These are phyloP conservation scores for Lactifluus echinatus DNA, from an alignment of 768 basidiomycete species.

Conservation along the genomic window DNA sequence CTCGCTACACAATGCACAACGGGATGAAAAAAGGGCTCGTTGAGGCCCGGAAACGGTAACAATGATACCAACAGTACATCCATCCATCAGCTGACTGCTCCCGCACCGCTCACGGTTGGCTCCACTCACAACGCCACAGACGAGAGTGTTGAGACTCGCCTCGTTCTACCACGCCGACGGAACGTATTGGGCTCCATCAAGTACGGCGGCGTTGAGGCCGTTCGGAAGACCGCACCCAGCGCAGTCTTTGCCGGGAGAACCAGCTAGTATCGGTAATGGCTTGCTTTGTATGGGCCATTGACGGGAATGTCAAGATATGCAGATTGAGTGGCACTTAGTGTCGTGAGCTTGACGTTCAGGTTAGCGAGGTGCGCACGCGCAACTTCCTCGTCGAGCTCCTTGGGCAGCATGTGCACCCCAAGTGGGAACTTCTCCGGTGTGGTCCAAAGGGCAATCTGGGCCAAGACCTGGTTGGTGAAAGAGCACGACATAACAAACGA, in stretches of 20 bases:
- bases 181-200: conserved; percentile 58
- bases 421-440: conserved; percentile 86
- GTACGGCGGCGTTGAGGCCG: conserved; percentile 67
- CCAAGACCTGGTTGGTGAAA: conserved; percentile 96
- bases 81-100: conserved; percentile 11
- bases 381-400: conserved; percentile 98
- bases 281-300: conserved; percentile 70
- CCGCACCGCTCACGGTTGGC: conserved; percentile 1
- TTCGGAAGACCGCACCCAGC: conserved; percentile 24
- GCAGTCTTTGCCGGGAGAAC: conserved; percentile 6
- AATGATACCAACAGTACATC: conserved; percentile 8
- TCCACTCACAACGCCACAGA: conserved; percentile 11
- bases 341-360: conserved; percentile 91
- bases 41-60: conserved; percentile 39
- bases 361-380: conserved; percentile 90
- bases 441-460: conserved; percentile 97
- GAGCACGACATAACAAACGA: conserved; percentile 99
- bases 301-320: conserved; percentile 86
- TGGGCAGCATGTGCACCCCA: conserved; percentile 97
- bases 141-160: conserved; percentile 42
- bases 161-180: conserved; percentile 40
- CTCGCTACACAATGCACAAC: background rate
- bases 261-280: conserved; percentile 57
- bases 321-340: conserved; percentile 63
- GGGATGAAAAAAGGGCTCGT: conserved; percentile 36